phyloP scores from a whole-genome alignment of 2,329 filamentous ascomycete genomes.

The Onygenales sp. region DNA sequence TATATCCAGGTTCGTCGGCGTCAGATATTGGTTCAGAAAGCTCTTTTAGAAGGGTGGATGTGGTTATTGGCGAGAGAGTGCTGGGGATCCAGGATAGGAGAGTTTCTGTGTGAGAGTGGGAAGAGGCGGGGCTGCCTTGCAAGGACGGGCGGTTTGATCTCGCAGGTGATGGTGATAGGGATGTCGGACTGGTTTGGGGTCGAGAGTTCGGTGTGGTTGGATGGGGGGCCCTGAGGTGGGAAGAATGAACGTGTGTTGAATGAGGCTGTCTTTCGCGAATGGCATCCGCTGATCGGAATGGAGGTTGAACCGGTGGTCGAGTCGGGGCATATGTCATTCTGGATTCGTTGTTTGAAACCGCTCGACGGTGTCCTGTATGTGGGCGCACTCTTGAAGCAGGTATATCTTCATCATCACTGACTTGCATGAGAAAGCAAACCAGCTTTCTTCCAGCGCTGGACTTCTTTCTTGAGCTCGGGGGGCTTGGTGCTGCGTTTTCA shows the following conservation, averaged over 20 bases:
- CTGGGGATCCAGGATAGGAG: conserved; percentile 61
- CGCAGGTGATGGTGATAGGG: conserved; percentile 5
- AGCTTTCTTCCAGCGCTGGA: conserved; percentile 14
- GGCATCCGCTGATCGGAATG: background rate
- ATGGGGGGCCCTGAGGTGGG: background rate
- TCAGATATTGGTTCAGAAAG: conserved; percentile 65
- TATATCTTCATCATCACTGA: conserved; percentile 20
- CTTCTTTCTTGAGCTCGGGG: conserved; percentile 13
- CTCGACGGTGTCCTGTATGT: conserved; percentile 7
- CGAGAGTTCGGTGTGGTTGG: background rate
- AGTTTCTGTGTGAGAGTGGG: conserved; percentile 31
- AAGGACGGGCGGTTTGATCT: conserved; percentile 9
- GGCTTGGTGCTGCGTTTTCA: background rate
- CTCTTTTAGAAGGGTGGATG: conserved; percentile 65
- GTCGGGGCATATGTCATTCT: background rate
- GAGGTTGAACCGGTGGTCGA: background rate
- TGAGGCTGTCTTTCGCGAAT: background rate
- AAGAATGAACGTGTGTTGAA: background rate
- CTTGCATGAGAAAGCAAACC: conserved; percentile 27
- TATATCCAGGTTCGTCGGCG: conserved; percentile 76
- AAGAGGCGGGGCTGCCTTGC: conserved; percentile 10
- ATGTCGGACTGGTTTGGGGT: background rate
- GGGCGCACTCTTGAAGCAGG: conserved; percentile 16
- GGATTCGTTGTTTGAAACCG: conserved; percentile 1
- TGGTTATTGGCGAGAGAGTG: conserved; percentile 54